Evolutionary conservation across 495 filamentous ascomycete species (phyloP), one percentile per base, ranked within the genome.

Genomic region (Penicillium atrosanguineum): DNA sequence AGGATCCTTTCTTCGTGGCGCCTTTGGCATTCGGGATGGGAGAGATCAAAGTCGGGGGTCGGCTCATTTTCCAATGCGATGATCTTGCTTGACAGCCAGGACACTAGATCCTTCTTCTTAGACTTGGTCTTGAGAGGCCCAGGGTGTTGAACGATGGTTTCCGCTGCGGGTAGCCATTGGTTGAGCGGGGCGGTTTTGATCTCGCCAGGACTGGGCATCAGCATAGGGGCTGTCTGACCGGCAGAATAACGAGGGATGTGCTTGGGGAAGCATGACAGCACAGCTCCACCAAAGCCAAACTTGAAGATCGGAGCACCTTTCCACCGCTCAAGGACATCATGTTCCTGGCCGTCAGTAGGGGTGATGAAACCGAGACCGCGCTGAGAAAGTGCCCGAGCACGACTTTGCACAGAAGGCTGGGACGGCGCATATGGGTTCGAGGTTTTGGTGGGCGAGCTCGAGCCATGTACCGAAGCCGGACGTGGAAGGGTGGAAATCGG

Each of bases 91-190:
- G 73, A 83, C 29, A 99, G 75, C 94, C 95, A 99, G 5, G 85
- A 69, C 36, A 92, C 49, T 4, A 88, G 80, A 50, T 99, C 95
- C 71, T 97, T 97, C 75, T 97, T 99, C 78, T 93, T 97, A 1
- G 84, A 83, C 64, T 97, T 97, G 29, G 83, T 76, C 73, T 85
- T 91, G 9, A 97, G 73, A 16, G 95, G 93, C 0, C 95, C 95
- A 1, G 95, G 95, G 63, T 97, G 96, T 55, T 83, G 88, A 14
- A 83, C 80, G 47, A 94, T 74, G 7, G 80, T 78, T 42, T 93
- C 89, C 37, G 81, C 72, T 11, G 91, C 62, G 7, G 87, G 85
- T 34, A 88, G 66, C 47, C 87, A 76, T 39, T 90, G 81, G 64
- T 83, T 91, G 49, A 87, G 72, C 56, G 80, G 84, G 52, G 80